Base-by-base conservation (phyloP, 129 eudicot species). In the Lactuca sativa region DNA sequence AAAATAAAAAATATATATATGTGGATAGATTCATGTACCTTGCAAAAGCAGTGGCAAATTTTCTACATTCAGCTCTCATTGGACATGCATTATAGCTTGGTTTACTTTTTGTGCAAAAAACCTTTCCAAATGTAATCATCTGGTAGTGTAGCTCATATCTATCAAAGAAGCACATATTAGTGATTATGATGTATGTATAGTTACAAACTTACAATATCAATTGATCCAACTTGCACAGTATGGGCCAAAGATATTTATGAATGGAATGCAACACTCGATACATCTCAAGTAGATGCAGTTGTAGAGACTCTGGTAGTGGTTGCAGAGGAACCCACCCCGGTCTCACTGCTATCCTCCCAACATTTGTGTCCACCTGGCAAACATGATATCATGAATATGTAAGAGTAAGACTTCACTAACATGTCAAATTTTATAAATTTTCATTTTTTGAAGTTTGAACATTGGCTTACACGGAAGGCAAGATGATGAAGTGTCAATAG, bases 71-170 rank as follows among this genome's bases (percentile, higher is more conserved):
- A 70, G 77, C 97, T 85, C 90, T 90, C 95, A 93, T 69, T 40
- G 98, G 99, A 70, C 99, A 90, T 47, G 97, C 99, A 74, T 93
- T 93, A 74, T 97, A 90, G 71, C 90, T 93, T 33, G 99, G 99
- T 31, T 83, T 78, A 54, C 84, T 85, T 85, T 93, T 93, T 16
- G 99, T 89, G 86, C 99, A 93, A 68, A 93, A 93, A 51, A 93
- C 97, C 99, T 93, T 93, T 82, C 99, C 99, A 74, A 93, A 93
- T 70, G 99, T 93, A 54, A 93, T 93, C 99, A 93, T 82, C 56
- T 93, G 97, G 70, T 87, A 93, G 78, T 93, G 99, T 44, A 93
- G 84, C 84, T 93, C 99, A 58, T 93, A 93, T 86, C 99, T 93
- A 85, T 66, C 56, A 69, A 32, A 84, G 34, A 80, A 34, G 47